Base-by-base conservation (phyloP, 306 rosid genomes). In the Mimosa pudica region DNA sequence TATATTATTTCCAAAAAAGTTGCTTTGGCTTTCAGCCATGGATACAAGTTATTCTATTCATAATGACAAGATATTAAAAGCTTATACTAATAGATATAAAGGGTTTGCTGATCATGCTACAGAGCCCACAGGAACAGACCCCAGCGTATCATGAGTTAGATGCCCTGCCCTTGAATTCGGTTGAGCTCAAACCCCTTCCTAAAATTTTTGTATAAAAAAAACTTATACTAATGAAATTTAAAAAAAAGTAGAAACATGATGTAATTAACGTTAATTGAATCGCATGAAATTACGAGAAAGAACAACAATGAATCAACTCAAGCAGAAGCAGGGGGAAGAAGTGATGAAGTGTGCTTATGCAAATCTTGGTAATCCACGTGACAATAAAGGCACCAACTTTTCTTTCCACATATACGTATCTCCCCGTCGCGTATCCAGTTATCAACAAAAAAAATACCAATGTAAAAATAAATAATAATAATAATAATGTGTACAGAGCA, bases 331-430 rank as follows among this genome's bases (percentile, higher is more conserved):
- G 7, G 32, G 71, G 36, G 72, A 79, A 6, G 71, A 68, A 71
- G 33, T 24, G 17, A 11, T 41, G 52, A 57, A 38, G 54, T 54
- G 63, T 75, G 73, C 70, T 36, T 75, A 77, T 83, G 83, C 80
- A 33, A 46, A 69, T 45, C 54, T 54, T 85, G 75, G 84, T 60
- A 86, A 80, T 70, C 90, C 89, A 88, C 90, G 90, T 84, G 87
- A 85, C 74, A 49, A 72, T 4, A 45, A 8, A 58, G 38, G 13
- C 30, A 11, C 2, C 7, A 33, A 17, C 5, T 33, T 35, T 35
- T 64, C 35, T 35, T 13, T 9, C 64, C 64, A 7, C 20, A 1
- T 33, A 63, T 33, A 63, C 48, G 45, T 20, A 18, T n/a, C 45
- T 63, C 74, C 33, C 70, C 54, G 54, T 12, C 44, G 30, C 65